Base-by-base conservation (phyloP, 1,284 basidiomycete genomes). In the Filobasidium uniguttulatum region DNA sequence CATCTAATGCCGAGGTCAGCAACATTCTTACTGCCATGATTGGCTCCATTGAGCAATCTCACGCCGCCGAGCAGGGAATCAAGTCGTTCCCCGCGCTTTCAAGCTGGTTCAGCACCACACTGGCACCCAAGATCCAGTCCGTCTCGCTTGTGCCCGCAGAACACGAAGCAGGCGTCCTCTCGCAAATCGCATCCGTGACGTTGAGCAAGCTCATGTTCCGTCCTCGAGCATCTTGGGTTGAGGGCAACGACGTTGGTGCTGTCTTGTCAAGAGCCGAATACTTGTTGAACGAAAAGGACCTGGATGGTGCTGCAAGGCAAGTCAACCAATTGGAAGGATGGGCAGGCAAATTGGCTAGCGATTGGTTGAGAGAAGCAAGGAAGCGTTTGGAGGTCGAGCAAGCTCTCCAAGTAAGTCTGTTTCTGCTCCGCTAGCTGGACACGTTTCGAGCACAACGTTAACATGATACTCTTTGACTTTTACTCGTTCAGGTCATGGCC, bases 301-400 rank as follows among this genome's bases (percentile, higher is more conserved):
- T 99, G 57, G 91, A 97, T 60, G 79, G 77, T 55, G 93, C 94
- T 12, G 73, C 90, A 30, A 74, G 93, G 50, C 90, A 97, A 71
- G 72, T 97, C 38, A 99, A 98, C 69, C 82, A 86, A 67, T 72
- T 98, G 54, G 77, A 74, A 40, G 89, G 91, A 0, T 85, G 88
- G 61, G 83, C 91, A 2, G 87, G 83, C 65, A 71, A 79, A 49
- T 68, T 98, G 49, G 73, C 93, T 49, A 72, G 75, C 36, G 94
- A 98, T 70, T 98, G 94, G 93, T 72, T 98, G 51, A 79, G 82
- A 56, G 90, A 89, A 59, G 89, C 89, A 17, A 75, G 94, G 59
- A 77, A 78, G 64, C 77, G 89, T 63, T 70, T 98, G 59, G 89
- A 96, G 71, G 88, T 94, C 38, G 77, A 89, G 66, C 93, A 97